Evolutionary conservation across 2,329 filamentous ascomycete species (phyloP).

Genomic region (Aspergillus oerlinghausenensis): DNA sequence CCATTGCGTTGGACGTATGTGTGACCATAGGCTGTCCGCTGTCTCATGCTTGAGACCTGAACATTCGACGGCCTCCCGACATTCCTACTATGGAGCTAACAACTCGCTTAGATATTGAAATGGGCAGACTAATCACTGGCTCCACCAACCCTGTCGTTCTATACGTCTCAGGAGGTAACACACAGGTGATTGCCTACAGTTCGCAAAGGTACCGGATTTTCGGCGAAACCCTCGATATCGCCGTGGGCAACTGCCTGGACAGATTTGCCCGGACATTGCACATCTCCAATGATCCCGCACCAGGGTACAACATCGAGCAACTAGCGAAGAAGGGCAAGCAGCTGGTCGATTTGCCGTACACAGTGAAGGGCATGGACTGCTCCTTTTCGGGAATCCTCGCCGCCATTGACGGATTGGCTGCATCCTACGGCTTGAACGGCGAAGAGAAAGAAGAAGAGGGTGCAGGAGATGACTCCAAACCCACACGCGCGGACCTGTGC

Average conservation of each 20-base stretch:
- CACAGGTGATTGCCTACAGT: conserved; percentile 95
- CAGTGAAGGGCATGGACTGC: conserved; percentile 98
- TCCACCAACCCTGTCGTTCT: conserved; percentile 89
- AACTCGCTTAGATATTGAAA: conserved; percentile 69
- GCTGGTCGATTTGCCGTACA: conserved; percentile 84
- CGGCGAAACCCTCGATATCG: conserved; percentile 94
- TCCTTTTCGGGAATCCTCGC: conserved; percentile 91
- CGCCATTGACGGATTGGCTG: conserved; percentile 73
- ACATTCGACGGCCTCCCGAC: neutral
- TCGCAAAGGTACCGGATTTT: conserved; percentile 95
- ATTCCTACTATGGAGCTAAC: neutral
- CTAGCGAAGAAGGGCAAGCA: conserved; percentile 69
- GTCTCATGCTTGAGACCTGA: neutral
- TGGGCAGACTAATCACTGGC: conserved; percentile 90
- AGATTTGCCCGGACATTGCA: conserved; percentile 85
- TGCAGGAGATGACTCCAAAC: conserved; percentile 38
- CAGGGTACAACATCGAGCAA: conserved; percentile 97
- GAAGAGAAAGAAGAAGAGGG: conserved; percentile 50
- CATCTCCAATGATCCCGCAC: conserved; percentile 93
- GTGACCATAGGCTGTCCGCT: neutral
- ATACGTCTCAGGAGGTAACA: conserved; percentile 94
- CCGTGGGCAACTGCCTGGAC: conserved; percentile 95
- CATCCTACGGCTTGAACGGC: conserved; percentile 36
- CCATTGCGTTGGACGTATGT: conserved; percentile 82
- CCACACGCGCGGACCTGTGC: conserved; percentile 78